Evolutionary conservation across 2,329 filamentous ascomycete species (phyloP).

Genomic region (Bertia moriformis): DNA sequence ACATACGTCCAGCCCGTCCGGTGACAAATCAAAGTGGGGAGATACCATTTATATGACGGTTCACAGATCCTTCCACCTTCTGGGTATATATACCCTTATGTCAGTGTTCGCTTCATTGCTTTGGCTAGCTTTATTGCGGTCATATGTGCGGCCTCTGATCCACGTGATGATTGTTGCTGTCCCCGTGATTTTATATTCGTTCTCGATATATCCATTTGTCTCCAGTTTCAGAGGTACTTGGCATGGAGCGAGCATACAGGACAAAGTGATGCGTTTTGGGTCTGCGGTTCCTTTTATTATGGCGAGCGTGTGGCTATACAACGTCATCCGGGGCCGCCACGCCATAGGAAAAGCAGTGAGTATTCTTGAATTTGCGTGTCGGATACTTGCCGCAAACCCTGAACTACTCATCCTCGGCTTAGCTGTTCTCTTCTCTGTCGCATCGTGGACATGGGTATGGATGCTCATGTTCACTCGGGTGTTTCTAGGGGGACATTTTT

Average conservation of each 20-base stretch:
- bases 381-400: slow-evolving; percentile 41
- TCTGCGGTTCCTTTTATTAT: slow-evolving; percentile 40
- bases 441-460: slow-evolving; percentile 52
- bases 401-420: slow-evolving; percentile 42
- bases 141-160: slow-evolving; percentile 42
- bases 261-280: slow-evolving; percentile 47
- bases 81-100: slow-evolving; percentile 46
- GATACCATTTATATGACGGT: slow-evolving; percentile 52
- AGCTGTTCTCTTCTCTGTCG: slow-evolving; percentile 33
- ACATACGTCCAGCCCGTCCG: slow-evolving; percentile 40
- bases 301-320: slow-evolving; percentile 41
- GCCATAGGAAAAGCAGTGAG: slow-evolving; percentile 41
- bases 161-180: slow-evolving; percentile 42
- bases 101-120: slow-evolving; percentile 45
- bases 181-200: slow-evolving; percentile 44
- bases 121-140: slow-evolving; percentile 45
- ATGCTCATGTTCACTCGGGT: slow-evolving; percentile 53
- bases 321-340: slow-evolving; percentile 38
- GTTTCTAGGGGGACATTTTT: slow-evolving; percentile 46
- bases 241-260: slow-evolving; percentile 40
- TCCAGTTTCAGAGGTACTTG: slow-evolving; percentile 45
- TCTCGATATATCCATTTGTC: slow-evolving; percentile 48
- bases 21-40: slow-evolving; percentile 36
- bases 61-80: slow-evolving; percentile 43
- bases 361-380: slow-evolving; percentile 48